phyloP scores from a whole-genome alignment of 2,329 filamentous ascomycete species.

The Microdochium nivale region DNA sequence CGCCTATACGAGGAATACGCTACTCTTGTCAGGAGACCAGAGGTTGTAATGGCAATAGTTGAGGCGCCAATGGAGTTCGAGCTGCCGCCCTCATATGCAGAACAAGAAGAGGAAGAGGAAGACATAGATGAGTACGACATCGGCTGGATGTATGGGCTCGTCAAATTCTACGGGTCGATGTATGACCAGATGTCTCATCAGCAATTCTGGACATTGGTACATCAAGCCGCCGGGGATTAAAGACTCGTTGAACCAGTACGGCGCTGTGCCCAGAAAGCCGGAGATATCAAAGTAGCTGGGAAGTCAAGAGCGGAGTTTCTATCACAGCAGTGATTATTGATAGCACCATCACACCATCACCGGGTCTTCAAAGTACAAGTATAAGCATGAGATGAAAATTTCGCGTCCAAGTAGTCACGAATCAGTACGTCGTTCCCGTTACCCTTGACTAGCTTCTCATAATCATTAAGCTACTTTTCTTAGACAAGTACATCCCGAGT shows the following conservation, averaged over 20 bases:
- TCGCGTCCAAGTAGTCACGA: no score
- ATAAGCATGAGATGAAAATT: no score
- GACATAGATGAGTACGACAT: not conserved
- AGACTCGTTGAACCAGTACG: not conserved
- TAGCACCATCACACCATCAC: no score
- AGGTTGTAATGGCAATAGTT: not conserved
- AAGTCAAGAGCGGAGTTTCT: no score
- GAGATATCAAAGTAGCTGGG: not conserved
- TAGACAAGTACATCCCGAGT: no score
- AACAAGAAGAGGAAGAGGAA: not conserved
- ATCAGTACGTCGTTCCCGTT: no score
- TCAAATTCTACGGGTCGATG: not conserved
- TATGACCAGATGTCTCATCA: not conserved
- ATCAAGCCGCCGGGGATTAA: not conserved
- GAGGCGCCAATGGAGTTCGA: not conserved
- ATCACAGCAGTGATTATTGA: no score
- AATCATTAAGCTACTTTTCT: no score
- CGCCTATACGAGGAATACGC: not conserved
- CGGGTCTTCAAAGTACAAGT: no score
- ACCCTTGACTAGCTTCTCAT: no score
- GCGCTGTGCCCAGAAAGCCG: not conserved
- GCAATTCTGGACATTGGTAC: not conserved
- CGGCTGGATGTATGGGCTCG: not conserved
- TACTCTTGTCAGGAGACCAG: not conserved
- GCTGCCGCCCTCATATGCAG: not conserved